Evolutionary conservation across 306 rosid species (phyloP).

Genomic region (Quercus glauca): DNA sequence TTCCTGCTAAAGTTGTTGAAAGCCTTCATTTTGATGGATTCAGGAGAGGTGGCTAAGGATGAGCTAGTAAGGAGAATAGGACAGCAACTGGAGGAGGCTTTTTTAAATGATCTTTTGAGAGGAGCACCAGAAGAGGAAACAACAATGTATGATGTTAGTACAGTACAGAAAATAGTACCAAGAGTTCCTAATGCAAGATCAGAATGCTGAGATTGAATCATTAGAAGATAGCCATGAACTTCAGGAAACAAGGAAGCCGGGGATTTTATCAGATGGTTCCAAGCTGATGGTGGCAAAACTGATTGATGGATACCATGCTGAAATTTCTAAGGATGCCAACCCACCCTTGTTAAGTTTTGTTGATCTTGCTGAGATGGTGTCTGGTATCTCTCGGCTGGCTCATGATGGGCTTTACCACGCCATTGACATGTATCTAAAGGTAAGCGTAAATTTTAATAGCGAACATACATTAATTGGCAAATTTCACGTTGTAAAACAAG

Average conservation of each 20-base stretch:
- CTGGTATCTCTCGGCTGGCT: conserved; percentile 60
- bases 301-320: conserved; percentile 79
- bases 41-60: conserved; percentile 48
- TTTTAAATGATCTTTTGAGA: conserved; percentile 70
- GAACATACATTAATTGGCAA: conserved; percentile 4
- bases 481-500: neutral
- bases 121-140: conserved; percentile 54
- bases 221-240: conserved; percentile 38
- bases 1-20: conserved; percentile 76
- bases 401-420: conserved; percentile 90
- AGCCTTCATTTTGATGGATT: conserved; percentile 60
- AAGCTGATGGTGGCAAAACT: conserved; percentile 92
- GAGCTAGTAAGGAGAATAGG: conserved; percentile 73
- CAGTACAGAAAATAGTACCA: conserved; percentile 65
- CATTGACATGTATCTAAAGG: conserved; percentile 95
- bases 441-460: conserved; percentile 21
- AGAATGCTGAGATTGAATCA: conserved; percentile 55
- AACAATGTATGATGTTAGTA: conserved; percentile 51
- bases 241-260: conserved; percentile 48
- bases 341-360: conserved; percentile 59
- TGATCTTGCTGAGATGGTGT: conserved; percentile 76
- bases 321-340: conserved; percentile 80
- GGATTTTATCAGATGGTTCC: conserved; percentile 86
- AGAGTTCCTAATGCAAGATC: conserved; percentile 64
- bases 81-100: conserved; percentile 90